Base-by-base conservation (phyloP, 1,139 yeast species). In the Kodamaea arcana region DNA sequence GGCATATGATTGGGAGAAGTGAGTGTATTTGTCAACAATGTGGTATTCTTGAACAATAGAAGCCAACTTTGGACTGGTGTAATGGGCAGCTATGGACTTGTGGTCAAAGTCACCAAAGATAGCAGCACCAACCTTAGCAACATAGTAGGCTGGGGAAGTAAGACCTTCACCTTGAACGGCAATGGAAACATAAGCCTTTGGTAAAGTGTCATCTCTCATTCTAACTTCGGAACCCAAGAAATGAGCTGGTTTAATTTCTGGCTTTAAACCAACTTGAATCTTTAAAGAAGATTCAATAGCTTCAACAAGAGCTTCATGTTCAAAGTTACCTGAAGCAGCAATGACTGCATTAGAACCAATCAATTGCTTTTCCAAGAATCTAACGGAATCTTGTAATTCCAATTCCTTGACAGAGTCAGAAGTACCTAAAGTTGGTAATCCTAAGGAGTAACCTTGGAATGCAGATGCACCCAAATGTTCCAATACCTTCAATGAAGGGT, bases 161-260 rank as follows among this genome's bases (percentile, higher is more conserved):
- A 72, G 43, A 32, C 80, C 69, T 63, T 82, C 90, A 66, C 87
- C 87, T 54, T 77, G 72, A 41, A 73, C 90, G 41, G 86, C 87
- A 50, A 84, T 69, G 40, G 88, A 65, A 50, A 83, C 70, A 72
- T 82, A 81, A 41, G 92, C 92, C 60, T 78, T 76, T 58, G 90
- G 86, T 59, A 81, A 60, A 49, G 88, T 83, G 63, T 84, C 94
- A 57, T 84, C 94, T 78, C 94, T 82, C 71, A 83, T 68, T 75
- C 88, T 80, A 48, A 83, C 80, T 62, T 84, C 94, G 35, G 92
- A 83, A 56, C 94, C 94, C 60, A 83, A 73, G 75, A 83, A 83
- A 30, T 77, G 58, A 41, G 82, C 76, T 41, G 77, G 69, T 46
- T 67, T 65, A 38, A 58, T 57, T 30, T 69, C 66, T 48, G 82